Percentiles rank a stretch among this genome's conserved stretches.
phyloP scores from a whole-genome alignment of 139 green algal genomes.

The Chlorella sp. region DNA sequence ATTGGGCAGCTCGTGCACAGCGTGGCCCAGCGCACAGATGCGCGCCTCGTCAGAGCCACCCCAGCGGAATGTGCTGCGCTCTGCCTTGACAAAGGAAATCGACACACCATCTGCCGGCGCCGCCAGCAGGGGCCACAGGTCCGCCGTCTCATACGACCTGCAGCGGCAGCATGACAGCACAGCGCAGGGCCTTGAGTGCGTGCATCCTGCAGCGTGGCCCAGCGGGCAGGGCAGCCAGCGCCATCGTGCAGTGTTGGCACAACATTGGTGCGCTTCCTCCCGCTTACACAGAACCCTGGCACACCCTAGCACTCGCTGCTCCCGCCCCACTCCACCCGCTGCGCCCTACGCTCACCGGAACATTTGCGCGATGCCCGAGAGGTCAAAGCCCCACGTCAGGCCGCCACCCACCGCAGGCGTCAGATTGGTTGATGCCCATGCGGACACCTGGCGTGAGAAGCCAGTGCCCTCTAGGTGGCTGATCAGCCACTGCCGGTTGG shows the following conservation, averaged over 20 bases:
- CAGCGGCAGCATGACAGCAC: neutral
- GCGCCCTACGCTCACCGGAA: slow-evolving; percentile 55
- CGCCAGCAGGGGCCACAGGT: slow-evolving; percentile 84
- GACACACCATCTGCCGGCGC: slow-evolving; percentile 70
- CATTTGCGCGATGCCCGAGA: slow-evolving; percentile 88
- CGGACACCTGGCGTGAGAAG: slow-evolving; percentile 62
- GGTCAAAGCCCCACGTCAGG: slow-evolving; percentile 88
- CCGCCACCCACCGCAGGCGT: slow-evolving; percentile 43
- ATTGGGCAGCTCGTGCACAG: slow-evolving; percentile 80
- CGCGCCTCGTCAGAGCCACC: slow-evolving; percentile 58
- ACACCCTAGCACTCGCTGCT: neutral
- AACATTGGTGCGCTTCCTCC: neutral
- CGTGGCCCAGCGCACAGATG: slow-evolving; percentile 70
- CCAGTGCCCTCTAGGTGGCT: slow-evolving; percentile 36
- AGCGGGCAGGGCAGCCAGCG: neutral
- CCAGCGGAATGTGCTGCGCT: slow-evolving; percentile 73
- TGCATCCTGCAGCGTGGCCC: neutral
- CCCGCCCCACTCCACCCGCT: no score
- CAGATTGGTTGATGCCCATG: slow-evolving; percentile 92
- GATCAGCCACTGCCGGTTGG: slow-evolving; percentile 63
- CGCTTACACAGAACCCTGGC: neutral
- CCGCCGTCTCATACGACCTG: slow-evolving; percentile 79
- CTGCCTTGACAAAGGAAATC: slow-evolving; percentile 88
- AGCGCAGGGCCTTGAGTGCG: neutral
- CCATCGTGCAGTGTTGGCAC: neutral